A percentile compares a stretch with the other conserved stretches of the same genome.
Conservation (phyloP, 2,329 filamentous ascomycete species). For the Pleurostoma richardsiae region DNA sequence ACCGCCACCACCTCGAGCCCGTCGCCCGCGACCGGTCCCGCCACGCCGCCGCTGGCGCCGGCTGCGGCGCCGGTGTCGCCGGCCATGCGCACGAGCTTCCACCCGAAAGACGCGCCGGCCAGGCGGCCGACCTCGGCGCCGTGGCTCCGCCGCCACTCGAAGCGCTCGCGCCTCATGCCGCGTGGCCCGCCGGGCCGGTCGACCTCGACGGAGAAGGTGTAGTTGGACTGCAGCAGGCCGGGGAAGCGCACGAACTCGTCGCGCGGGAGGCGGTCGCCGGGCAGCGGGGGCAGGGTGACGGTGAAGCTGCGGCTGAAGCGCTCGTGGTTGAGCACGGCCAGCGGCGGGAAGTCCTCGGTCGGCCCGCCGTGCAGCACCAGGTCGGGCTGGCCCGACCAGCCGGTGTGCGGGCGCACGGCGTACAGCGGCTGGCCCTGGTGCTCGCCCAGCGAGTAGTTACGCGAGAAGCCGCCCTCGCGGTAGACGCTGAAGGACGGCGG, state of each 20-base stretch:
- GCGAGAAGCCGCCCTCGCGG: slow-evolving; percentile 8
- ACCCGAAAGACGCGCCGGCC: slow-evolving; percentile 24
- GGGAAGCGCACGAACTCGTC: slow-evolving; percentile 9
- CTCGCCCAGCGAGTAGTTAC: slow-evolving; percentile 20
- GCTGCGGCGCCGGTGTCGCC: slow-evolving; percentile 10
- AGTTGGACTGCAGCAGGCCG: neutral
- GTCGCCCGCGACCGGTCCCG: slow-evolving; percentile 19
- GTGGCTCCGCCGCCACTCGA: slow-evolving; percentile 36
- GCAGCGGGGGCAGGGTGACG: slow-evolving; percentile 22
- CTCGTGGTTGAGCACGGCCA: slow-evolving; percentile 19
- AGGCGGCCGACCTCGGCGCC: slow-evolving; percentile 26
- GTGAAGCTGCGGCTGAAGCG: slow-evolving; percentile 9
- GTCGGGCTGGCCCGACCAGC: slow-evolving; percentile 18
- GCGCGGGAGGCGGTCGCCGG: slow-evolving; percentile 6
- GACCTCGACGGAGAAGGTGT: slow-evolving; percentile 27
- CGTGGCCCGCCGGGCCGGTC: slow-evolving; percentile 11
- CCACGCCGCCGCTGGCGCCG: slow-evolving; percentile 5
- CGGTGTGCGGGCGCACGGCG: slow-evolving; percentile 19
- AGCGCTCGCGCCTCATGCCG: slow-evolving; percentile 22
- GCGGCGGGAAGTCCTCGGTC: slow-evolving; percentile 15
- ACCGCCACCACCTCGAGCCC: slow-evolving; percentile 37
- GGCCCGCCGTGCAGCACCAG: slow-evolving; percentile 28
- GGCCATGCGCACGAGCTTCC: slow-evolving; percentile 34
- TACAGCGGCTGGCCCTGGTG: slow-evolving; percentile 24
- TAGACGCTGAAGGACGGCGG: slow-evolving; percentile 26